phyloP scores from a whole-genome alignment of 1,284 basidiomycete genomes.

The Apiotrichum domesticum region DNA sequence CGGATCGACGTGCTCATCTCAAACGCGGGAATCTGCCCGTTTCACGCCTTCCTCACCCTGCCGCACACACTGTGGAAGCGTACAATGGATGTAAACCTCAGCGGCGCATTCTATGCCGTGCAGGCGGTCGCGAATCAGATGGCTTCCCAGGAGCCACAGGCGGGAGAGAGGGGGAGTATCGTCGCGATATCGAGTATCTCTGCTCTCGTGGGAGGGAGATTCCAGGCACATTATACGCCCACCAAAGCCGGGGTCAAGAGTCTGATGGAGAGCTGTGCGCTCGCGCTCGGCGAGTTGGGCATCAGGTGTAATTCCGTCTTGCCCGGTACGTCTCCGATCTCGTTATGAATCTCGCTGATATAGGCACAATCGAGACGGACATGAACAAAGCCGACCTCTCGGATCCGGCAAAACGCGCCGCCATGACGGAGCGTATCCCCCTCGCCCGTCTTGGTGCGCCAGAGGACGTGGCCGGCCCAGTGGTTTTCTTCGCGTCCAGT shows the following conservation, averaged over 20 bases:
- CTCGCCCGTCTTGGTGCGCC: conserved; percentile 66
- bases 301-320: conserved; percentile 59
- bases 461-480: conserved; percentile 69
- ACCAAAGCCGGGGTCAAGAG: conserved; percentile 75
- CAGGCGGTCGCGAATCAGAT: conserved; percentile 75
- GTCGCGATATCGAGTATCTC: conserved; percentile 71
- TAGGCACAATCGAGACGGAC: conserved; percentile 59
- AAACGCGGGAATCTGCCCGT: conserved; percentile 76
- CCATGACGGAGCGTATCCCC: conserved; percentile 62
- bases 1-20: conserved; percentile 66
- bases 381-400: conserved; percentile 73
- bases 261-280: conserved; percentile 74
- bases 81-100: conserved; percentile 67
- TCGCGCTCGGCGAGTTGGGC: conserved; percentile 66
- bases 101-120: conserved; percentile 69
- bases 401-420: conserved; percentile 57
- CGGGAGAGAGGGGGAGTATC: conserved; percentile 69
- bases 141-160: conserved; percentile 60
- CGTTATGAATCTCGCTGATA: too few species aligned
- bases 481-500: conserved; percentile 68
- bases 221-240: conserved; percentile 72
- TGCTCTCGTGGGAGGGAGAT: conserved; percentile 67
- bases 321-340: conserved; percentile 37
- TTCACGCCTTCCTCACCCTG: conserved; percentile 71
- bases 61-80: conserved; percentile 62